Percentiles rank a stretch among this genome's conserved stretches.
Evolutionary conservation across 179 eudicot genomes (phyloP).

Genomic region (Drosera spatulata): DNA sequence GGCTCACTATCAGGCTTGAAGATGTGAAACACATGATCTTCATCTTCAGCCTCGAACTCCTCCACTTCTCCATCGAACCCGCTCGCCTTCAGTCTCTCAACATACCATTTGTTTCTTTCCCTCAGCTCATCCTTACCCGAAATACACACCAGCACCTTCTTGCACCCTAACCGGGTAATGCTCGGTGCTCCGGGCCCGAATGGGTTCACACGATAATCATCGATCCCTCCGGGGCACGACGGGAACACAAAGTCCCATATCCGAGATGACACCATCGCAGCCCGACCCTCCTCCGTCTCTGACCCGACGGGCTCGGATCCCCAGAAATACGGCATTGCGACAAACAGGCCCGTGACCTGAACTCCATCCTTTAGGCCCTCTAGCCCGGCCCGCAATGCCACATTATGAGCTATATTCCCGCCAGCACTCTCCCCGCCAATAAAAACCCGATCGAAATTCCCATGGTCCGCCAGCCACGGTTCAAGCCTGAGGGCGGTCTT

Average conservation of each 20-base stretch:
- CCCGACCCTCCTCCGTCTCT: constrained; percentile 2
- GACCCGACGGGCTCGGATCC: constrained; percentile 3
- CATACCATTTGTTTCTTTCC: constrained; percentile 21
- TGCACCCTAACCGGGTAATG: constrained; percentile 7
- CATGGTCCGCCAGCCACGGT: constrained; percentile 19
- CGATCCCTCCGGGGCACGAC: constrained; percentile 9
- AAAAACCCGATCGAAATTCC: constrained; percentile 15
- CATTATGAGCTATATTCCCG: constrained; percentile 28
- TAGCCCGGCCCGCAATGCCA: constrained; percentile 13
- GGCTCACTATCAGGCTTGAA: constrained; percentile 23
- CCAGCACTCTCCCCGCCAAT: constrained; percentile 38
- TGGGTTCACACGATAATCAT: constrained; percentile 21
- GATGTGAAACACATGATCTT: constrained; percentile 23
- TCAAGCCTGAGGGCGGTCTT: constrained; percentile 5
- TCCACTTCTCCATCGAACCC: constrained; percentile 18
- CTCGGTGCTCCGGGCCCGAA: constrained; percentile 12
- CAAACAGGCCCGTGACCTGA: constrained; percentile 10
- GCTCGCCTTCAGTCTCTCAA: constrained; percentile 14
- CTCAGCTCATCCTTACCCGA: constrained; percentile 29
- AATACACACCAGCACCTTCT: constrained; percentile 22
- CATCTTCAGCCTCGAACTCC: constrained; percentile 15
- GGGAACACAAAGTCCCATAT: constrained; percentile 33
- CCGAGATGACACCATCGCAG: constrained; percentile 4
- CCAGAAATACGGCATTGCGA: constrained; percentile 12
- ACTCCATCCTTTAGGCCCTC: constrained; percentile 2